Conservation (phyloP, 768 basidiomycete genomes). For the Leucogyrophana mollusca region DNA sequence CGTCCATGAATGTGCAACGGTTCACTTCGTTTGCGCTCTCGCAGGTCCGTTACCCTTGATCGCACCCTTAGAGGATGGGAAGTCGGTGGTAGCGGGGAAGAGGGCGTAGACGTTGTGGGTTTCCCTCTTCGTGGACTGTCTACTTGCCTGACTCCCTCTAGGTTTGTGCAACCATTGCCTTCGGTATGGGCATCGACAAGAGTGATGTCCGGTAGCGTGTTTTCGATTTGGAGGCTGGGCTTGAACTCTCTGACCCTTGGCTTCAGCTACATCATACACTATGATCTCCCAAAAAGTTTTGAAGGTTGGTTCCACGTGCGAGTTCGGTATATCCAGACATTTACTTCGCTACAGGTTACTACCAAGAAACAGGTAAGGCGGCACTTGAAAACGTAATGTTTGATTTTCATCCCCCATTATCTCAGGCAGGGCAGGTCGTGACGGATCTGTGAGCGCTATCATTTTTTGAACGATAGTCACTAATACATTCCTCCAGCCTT, state of each 20-base stretch:
- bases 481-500: slow-evolving; percentile 44
- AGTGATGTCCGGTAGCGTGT: slow-evolving; percentile 60
- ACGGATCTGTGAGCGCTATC: slow-evolving; percentile 53
- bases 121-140: neutral
- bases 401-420: neutral
- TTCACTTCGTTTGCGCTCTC: neutral
- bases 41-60: slow-evolving; percentile 50
- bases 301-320: slow-evolving; percentile 51
- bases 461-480: neutral
- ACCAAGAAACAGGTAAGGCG: slow-evolving; percentile 81
- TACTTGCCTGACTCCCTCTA: slow-evolving; percentile 17
- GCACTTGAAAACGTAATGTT: too few species aligned
- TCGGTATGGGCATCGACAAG: slow-evolving; percentile 88
- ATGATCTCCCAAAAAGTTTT: slow-evolving; percentile 78
- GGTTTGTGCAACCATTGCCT: slow-evolving; percentile 82
- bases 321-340: too few species aligned
- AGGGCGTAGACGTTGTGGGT: slow-evolving; percentile 63
- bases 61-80: slow-evolving; percentile 59
- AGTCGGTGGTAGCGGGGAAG: slow-evolving; percentile 48
- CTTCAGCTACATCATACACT: slow-evolving; percentile 71
- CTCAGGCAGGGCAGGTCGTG: slow-evolving; percentile 75
- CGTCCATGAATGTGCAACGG: neutral
- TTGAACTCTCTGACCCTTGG: too few species aligned
- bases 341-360: slow-evolving; percentile 61
- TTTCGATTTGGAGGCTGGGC: neutral